Base-by-base conservation (phyloP, 768 basidiomycete species). In the Leccinum barrowsii region DNA sequence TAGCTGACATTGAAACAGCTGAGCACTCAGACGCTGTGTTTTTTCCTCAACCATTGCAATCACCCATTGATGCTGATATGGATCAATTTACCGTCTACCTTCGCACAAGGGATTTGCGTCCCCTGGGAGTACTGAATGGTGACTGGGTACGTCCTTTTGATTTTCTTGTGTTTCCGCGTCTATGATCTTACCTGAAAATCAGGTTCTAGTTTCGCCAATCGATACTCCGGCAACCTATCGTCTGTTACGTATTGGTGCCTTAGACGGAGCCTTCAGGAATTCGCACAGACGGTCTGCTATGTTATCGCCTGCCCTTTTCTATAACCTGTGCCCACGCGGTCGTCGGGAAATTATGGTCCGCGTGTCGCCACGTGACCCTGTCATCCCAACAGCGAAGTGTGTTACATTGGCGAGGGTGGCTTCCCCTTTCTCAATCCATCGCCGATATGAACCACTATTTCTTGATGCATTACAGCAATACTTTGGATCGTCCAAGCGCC, bases 371-470 rank as follows among this genome's bases (percentile, higher is more conserved):
- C 73, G 76, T 5, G 73, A 76, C 55, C 86, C 86, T 28, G 72
- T 78, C 7, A 76, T 94, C 28, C 92, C 93, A 2, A 82, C 73
- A 19, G 94, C 93, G 7, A 77, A 75, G 54, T 75, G 82, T 1
- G 74, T 95, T 21, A 90, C 88, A 1, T 76, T 97, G 53, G 89
- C 92, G 2, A 84, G 91, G n/a, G 77, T 97, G 7, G 84, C 89
- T 0, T 90, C 92, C 0, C 86, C 90, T 1, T 73, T 85, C 55
- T 85, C 90, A 2, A 84, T 79, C 12, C 82, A 84, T 68, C 83
- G 84, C 46, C 69, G 73, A 32, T 87, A 88, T 66, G 89, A 93
- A 66, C 66, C 77, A 0, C 66, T 83, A 6, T 85, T 88, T 65
- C 67, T 92, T 22, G 74, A 76, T 19, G 82, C 83, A 6, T 73